Evolutionary conservation across 169 alveolate genomes (phyloP).

Genomic region (Pseudocohnilembus persalinus): DNA sequence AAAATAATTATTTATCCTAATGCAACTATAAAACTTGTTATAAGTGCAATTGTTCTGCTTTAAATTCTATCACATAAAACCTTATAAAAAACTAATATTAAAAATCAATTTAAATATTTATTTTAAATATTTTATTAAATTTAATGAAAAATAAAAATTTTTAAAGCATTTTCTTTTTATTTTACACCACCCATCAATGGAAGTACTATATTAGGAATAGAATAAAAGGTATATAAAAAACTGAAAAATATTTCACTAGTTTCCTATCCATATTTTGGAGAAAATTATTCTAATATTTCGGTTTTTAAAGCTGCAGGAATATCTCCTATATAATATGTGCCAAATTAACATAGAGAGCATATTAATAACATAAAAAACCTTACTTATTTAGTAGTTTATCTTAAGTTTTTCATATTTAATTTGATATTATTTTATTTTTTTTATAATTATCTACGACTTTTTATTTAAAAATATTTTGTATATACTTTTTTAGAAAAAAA

Average conservation of each 20-base stretch:
- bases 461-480: no score
- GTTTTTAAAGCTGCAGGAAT: constrained; percentile 39
- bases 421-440: no score
- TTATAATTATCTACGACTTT: not conserved
- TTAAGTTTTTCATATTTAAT: no score
- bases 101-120: no score
- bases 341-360: not conserved
- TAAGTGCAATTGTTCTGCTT: constrained; percentile 24
- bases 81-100: not conserved
- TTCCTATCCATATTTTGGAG: constrained; percentile 36
- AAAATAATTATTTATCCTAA: constrained; percentile 17
- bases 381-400: not conserved
- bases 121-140: no score
- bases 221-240: constrained; percentile 35
- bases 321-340: constrained; percentile 32
- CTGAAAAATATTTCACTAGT: constrained; percentile 26
- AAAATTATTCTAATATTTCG: constrained; percentile 24
- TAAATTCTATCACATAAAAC: not conserved
- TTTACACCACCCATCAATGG: constrained; percentile 43
- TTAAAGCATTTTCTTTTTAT: no score
- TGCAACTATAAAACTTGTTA: constrained; percentile 21
- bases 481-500: not conserved
- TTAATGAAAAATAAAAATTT: no score
- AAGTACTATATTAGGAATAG: constrained; percentile 40
- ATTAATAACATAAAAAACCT: not conserved